Evolutionary conservation across 2,329 filamentous ascomycete genomes (phyloP).

Genomic region (Diaporthe sp.): DNA sequence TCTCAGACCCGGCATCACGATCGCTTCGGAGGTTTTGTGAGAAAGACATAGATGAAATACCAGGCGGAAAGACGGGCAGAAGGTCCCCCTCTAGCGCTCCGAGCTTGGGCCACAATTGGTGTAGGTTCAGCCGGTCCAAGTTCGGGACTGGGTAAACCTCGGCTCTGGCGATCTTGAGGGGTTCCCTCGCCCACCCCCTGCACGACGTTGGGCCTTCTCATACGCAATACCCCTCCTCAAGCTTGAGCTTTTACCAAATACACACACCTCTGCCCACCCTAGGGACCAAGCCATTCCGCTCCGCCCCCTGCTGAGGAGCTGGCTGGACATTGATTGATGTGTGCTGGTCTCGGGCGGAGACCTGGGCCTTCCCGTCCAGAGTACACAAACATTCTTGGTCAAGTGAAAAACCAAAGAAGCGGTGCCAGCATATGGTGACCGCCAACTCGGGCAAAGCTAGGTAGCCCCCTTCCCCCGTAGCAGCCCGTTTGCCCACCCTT

Average conservation of each 20-base stretch:
- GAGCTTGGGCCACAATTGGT: not conserved
- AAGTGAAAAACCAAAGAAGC: not conserved
- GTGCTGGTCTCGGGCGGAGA: not conserved
- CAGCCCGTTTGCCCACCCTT: not conserved
- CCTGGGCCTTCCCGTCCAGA: not conserved
- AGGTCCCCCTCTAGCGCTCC: conserved; percentile 33
- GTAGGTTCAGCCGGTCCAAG: conserved; percentile 32
- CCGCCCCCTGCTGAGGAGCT: not conserved
- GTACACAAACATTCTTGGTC: not conserved
- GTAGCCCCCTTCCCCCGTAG: not conserved
- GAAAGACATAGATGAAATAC: conserved; percentile 1
- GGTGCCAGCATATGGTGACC: not conserved
- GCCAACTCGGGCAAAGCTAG: conserved; percentile 18
- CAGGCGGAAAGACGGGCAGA: conserved; percentile 31
- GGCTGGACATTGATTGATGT: not conserved
- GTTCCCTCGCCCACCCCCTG: conserved; percentile 1
- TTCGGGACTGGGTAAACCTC: conserved; percentile 38
- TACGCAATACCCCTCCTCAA: conserved; percentile 8
- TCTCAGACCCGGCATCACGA: conserved; percentile 14
- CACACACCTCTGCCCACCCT: not conserved
- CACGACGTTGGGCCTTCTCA: conserved; percentile 1
- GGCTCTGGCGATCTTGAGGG: conserved; percentile 30
- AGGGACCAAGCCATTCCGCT: conserved; percentile 1
- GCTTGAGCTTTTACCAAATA: not conserved
- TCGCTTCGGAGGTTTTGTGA: not conserved